Base-by-base conservation (phyloP, 306 rosid species). In the Casuarina glauca region DNA sequence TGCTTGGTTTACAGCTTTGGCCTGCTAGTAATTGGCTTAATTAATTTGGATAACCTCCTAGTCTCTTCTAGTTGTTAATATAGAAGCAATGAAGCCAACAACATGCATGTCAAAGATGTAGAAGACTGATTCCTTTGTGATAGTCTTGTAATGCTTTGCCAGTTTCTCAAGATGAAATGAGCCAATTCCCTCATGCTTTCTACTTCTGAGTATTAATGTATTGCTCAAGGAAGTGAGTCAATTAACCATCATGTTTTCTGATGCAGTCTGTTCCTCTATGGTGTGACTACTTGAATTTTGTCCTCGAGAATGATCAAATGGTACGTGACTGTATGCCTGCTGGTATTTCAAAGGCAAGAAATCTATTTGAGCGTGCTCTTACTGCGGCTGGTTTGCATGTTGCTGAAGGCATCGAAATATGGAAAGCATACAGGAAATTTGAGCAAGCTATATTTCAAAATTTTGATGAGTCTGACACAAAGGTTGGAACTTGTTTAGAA, bases 361-460 rank as follows among this genome's bases (percentile, higher is more conserved):
- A 87, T 78, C 84, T 93, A 38, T 95, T 87, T 83, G 97, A 95
- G 78, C 85, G 79, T 54, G 97, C 97, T 63, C 93, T 95, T 79
- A 87, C 97, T 38, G 96, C 97, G 15, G 87, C 85, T 68, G 97
- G 99, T 77, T 81, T 95, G 93, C 97, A 93, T 86, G 83, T 95
- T 77, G 55, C 89, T 2, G 87, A 95, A 80, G 99, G 97, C 36
- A 82, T 63, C 79, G 86, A 80, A 78, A 79, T 95, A 82, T 95
- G 99, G 99, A 93, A 91, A 78, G 89, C 90, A 68, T 95, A 88
- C 84, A 84, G 93, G 77, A 75, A 85, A 52, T 95, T 83, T 76
- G 97, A 95, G 86, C 92, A 81, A 84, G 85, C 96, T 64, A 76
- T 93, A 72, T 80, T 82, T 69, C 81, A 76, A 41, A 74, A 90